A percentile compares a stretch with the other conserved stretches of the same genome.
Conservation (phyloP, 2,329 filamentous ascomycete genomes). For the Colletotrichum simmondsii region DNA sequence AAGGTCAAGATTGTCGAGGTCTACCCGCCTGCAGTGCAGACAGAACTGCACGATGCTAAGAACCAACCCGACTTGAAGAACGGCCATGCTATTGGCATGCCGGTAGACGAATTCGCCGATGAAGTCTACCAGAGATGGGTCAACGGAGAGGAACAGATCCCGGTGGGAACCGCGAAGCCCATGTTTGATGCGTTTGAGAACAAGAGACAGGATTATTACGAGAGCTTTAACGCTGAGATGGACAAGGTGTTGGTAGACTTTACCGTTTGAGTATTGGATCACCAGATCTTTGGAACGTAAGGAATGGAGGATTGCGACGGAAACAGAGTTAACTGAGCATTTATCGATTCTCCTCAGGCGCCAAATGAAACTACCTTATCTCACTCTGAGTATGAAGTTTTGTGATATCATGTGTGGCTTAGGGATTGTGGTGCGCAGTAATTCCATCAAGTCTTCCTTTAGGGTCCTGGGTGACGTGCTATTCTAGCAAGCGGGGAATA, state of each 20-base stretch:
- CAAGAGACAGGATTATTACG: slow-evolving; percentile 4
- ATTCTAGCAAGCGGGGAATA: no score
- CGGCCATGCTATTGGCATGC: slow-evolving; percentile 44
- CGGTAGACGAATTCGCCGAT: slow-evolving; percentile 52
- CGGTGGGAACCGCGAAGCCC: slow-evolving; percentile 1
- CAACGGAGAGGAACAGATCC: slow-evolving; percentile 50
- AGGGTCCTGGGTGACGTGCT: no score
- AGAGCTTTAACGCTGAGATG: slow-evolving; percentile 6
- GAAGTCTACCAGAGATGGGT: slow-evolving; percentile 55
- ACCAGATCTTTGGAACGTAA: neutral
- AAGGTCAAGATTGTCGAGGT: slow-evolving; percentile 40
- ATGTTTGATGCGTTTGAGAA: slow-evolving; percentile 19
- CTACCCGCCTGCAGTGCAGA: slow-evolving; percentile 43
- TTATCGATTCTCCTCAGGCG: no score
- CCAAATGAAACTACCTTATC: no score
- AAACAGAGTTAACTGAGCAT: no score
- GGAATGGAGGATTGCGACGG: no score
- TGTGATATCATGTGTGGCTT: no score
- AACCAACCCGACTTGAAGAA: slow-evolving; percentile 17
- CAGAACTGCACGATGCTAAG: slow-evolving; percentile 14
- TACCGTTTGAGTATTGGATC: slow-evolving; percentile 36
- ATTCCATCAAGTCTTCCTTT: no score
- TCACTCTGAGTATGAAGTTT: no score
- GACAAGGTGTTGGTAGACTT: slow-evolving; percentile 3
- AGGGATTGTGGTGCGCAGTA: no score